These are phyloP conservation scores for Penicillium carneum DNA, from an alignment of 2,329 filamentous ascomycete species.

Conservation along the genomic window DNA sequence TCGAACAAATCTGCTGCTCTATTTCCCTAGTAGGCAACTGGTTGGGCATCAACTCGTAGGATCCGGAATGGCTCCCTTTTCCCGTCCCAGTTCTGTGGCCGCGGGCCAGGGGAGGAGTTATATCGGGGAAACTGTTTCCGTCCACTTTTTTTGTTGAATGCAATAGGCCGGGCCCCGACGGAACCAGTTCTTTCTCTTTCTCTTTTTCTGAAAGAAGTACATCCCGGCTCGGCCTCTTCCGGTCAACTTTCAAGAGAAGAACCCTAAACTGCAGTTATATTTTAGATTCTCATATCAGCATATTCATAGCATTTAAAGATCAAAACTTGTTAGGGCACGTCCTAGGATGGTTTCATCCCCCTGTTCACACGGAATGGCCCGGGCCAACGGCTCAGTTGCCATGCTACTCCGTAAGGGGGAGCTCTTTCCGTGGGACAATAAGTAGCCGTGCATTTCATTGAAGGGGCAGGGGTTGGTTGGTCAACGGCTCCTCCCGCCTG, in stretches of 20 bases:
- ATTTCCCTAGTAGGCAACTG: constrained; percentile 4
- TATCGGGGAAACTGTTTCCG: constrained; percentile 5
- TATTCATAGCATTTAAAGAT: neutral
- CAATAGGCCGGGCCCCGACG: neutral
- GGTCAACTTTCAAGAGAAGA: neutral
- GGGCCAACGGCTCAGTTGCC: constrained; percentile 3
- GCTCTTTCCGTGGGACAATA: constrained; percentile 3
- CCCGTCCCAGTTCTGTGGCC: constrained; percentile 20
- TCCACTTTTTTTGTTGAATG: neutral
- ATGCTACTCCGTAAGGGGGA: neutral
- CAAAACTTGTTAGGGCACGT: neutral
- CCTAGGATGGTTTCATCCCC: constrained; percentile 3
- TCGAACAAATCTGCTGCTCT: neutral
- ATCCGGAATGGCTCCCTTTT: neutral
- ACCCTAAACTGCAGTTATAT: neutral
- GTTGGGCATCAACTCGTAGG: constrained; percentile 13
- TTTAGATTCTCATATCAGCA: neutral
- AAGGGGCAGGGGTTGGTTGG: constrained; percentile 8
- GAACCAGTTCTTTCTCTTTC: neutral
- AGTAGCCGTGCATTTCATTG: constrained; percentile 9
- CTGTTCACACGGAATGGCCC: constrained; percentile 20
- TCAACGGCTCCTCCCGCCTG: constrained; percentile 30
- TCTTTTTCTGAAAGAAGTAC: no score
- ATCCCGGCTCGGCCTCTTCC: neutral
- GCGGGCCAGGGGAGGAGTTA: constrained; percentile 8